Evolutionary conservation across 345 rosid genomes (phyloP).

Genomic region (Nasturtium officinale): DNA sequence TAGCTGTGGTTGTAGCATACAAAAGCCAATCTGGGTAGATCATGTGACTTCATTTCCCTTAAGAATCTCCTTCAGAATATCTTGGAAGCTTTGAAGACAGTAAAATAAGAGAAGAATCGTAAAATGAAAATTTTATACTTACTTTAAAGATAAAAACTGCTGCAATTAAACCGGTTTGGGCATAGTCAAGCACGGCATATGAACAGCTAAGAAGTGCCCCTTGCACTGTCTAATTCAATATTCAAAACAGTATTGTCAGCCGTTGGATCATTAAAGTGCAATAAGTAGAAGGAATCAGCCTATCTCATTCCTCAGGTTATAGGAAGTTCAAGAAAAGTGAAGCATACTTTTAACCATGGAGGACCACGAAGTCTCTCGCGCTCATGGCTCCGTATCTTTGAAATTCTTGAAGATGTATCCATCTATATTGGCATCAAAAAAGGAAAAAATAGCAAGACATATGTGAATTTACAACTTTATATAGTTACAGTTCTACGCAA

Average conservation of each 20-base stretch:
- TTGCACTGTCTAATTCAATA: slow-evolving; percentile 66
- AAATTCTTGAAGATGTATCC: slow-evolving; percentile 96
- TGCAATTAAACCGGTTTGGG: slow-evolving; percentile 97
- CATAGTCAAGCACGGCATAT: slow-evolving; percentile 86
- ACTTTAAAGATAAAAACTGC: slow-evolving; percentile 94
- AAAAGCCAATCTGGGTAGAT: background rate
- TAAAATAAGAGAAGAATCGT: background rate
- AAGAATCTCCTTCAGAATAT: background rate
- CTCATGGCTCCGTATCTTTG: slow-evolving; percentile 85
- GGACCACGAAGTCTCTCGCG: slow-evolving; percentile 96
- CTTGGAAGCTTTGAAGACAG: slow-evolving; percentile 7
- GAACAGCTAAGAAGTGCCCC: slow-evolving; percentile 81
- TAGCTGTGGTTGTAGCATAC: background rate
- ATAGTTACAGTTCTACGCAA: slow-evolving; percentile 7
- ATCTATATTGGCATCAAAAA: slow-evolving; percentile 73
- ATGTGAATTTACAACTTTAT: background rate
- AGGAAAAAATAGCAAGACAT: slow-evolving; percentile 16
- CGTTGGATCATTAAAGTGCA: slow-evolving; percentile 10
- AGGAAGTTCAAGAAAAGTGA: slow-evolving; percentile 8
- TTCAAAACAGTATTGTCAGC: slow-evolving; percentile 28
- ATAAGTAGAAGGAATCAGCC: slow-evolving; percentile 15
- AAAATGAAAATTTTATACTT: slow-evolving; percentile 37
- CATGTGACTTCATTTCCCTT: background rate
- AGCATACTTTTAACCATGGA: slow-evolving; percentile 86
- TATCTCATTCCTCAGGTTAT: background rate